These are phyloP conservation scores for Gracilaria caudata DNA, from an alignment of 23 red algal species.

Conservation along the genomic window DNA sequence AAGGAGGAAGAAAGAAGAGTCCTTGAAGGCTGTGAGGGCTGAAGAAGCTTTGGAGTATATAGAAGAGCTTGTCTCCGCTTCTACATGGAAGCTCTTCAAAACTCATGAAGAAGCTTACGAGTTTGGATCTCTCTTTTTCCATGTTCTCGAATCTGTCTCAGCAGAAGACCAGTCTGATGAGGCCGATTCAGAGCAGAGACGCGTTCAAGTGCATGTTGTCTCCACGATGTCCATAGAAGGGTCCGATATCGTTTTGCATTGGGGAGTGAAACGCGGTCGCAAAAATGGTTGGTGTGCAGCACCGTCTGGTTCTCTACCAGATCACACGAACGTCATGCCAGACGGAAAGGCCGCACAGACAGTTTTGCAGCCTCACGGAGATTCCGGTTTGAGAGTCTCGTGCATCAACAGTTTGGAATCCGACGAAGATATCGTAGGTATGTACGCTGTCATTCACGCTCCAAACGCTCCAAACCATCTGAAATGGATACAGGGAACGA, in stretches of 20 bases:
- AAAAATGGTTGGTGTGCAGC: slow-evolving; percentile 57
- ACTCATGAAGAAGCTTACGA: slow-evolving; percentile 66
- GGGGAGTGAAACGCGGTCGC: slow-evolving; percentile 74
- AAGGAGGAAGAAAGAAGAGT: slow-evolving; percentile 53
- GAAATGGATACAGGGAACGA: slow-evolving; percentile 68
- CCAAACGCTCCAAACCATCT: slow-evolving; percentile 55
- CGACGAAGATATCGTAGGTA: slow-evolving; percentile 43
- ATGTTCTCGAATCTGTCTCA: slow-evolving; percentile 8
- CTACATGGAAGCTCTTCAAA: slow-evolving; percentile 31
- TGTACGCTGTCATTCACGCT: slow-evolving; percentile 70
- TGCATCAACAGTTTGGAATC: slow-evolving; percentile 52
- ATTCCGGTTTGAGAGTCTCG: slow-evolving; percentile 52
- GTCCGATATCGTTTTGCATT: slow-evolving; percentile 76
- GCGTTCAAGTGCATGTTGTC: slow-evolving; percentile 49
- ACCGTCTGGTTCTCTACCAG: slow-evolving; percentile 38
- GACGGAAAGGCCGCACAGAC: slow-evolving; percentile 79
- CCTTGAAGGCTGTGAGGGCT: slow-evolving; percentile 48
- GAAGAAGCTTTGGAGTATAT: slow-evolving; percentile 33
- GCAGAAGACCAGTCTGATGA: slow-evolving; percentile 17
- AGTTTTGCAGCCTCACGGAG: slow-evolving; percentile 39
- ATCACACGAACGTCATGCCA: slow-evolving; percentile 42
- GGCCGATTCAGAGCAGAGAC: slow-evolving; percentile 1
- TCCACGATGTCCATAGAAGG: slow-evolving; percentile 71
- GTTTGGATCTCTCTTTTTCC: slow-evolving; percentile 43
- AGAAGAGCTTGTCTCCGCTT: background rate